Conservation (phyloP, 129 eudicot species). For the Centrapalus pauciflorus region DNA sequence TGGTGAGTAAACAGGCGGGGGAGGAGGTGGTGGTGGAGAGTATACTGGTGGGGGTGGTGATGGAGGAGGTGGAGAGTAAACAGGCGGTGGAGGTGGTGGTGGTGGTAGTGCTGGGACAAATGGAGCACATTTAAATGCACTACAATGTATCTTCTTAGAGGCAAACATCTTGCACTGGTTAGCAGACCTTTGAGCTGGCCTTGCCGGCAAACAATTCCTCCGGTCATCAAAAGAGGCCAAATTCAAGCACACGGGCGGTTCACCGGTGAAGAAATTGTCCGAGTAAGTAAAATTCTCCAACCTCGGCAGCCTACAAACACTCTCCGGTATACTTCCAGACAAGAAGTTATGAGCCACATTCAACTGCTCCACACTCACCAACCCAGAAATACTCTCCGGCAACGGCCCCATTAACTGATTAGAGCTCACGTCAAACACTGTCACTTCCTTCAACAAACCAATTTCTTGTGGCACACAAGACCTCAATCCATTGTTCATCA, state of each 20-base stretch:
- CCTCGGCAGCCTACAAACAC: conserved; percentile 58
- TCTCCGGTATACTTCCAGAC: conserved; percentile 53
- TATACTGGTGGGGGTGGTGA: conserved; percentile 13
- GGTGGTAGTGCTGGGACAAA: conserved; percentile 42
- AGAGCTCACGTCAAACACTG: conserved; percentile 70
- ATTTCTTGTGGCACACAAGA: conserved; percentile 66
- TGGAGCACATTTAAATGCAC: conserved; percentile 55
- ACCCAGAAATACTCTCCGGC: conserved; percentile 54
- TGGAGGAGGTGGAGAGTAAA: conserved; percentile 22
- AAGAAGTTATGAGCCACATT: conserved; percentile 72
- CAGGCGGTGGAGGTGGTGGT: conserved; percentile 14
- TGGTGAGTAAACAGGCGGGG: conserved; percentile 16
- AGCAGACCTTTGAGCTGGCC: conserved; percentile 58
- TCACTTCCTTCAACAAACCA: conserved; percentile 56
- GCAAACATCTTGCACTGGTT: conserved; percentile 41
- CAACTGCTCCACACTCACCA: conserved; percentile 74
- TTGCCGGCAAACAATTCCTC: conserved; percentile 61
- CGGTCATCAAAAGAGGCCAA: conserved; percentile 47
- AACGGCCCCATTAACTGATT: conserved; percentile 67
- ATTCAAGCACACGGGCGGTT: conserved; percentile 59
- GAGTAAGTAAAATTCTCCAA: conserved; percentile 60
- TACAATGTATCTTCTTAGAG: conserved; percentile 45
- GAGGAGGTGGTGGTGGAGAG: conserved; percentile 31
- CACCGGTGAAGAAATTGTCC: conserved; percentile 69
- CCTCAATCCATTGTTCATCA: conserved; percentile 63